phyloP scores from a whole-genome alignment of 192 early-diverging fungal species.

The Backusella australiensis region DNA sequence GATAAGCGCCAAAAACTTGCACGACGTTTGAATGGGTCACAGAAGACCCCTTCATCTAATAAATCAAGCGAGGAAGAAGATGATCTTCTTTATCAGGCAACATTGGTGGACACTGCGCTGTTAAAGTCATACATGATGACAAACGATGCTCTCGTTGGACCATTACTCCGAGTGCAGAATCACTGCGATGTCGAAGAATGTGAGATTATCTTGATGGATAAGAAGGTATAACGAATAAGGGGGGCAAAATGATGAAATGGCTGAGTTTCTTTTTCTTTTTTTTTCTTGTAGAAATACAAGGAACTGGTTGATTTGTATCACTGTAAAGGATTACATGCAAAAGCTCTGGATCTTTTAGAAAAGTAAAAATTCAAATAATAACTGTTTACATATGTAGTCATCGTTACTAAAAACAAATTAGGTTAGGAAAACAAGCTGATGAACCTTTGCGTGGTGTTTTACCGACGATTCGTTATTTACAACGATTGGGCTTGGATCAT shows the following conservation, averaged over 20 bases:
- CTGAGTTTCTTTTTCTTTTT: slow-evolving; percentile 1
- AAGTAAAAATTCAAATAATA: slow-evolving; percentile 37
- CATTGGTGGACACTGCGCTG: slow-evolving; percentile 86
- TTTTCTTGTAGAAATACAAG: slow-evolving; percentile 60
- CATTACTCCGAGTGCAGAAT: slow-evolving; percentile 86
- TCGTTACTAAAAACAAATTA: slow-evolving; percentile 4
- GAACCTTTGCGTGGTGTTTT: slow-evolving; percentile 61
- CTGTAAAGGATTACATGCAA: slow-evolving; percentile 84
- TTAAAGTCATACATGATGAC: slow-evolving; percentile 88
- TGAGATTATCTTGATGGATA: slow-evolving; percentile 74
- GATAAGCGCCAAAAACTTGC: slow-evolving; percentile 79
- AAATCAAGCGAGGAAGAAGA: slow-evolving; percentile 37
- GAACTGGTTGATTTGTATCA: slow-evolving; percentile 95
- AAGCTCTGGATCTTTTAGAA: slow-evolving; percentile 83
- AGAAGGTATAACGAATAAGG: slow-evolving; percentile 47
- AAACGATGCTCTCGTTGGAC: slow-evolving; percentile 84
- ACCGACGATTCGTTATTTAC: slow-evolving; percentile 72
- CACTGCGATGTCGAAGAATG: slow-evolving; percentile 85
- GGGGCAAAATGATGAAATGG: not conserved
- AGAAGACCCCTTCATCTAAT: slow-evolving; percentile 19
- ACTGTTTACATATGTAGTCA: not conserved
- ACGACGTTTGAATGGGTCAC: slow-evolving; percentile 41
- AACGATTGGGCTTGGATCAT: slow-evolving; percentile 72
- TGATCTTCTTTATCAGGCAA: slow-evolving; percentile 49
- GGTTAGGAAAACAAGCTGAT: slow-evolving; percentile 41